Evolutionary conservation across 352 stramenopile species (phyloP).

Genomic region (Pythium grandisporangium): DNA sequence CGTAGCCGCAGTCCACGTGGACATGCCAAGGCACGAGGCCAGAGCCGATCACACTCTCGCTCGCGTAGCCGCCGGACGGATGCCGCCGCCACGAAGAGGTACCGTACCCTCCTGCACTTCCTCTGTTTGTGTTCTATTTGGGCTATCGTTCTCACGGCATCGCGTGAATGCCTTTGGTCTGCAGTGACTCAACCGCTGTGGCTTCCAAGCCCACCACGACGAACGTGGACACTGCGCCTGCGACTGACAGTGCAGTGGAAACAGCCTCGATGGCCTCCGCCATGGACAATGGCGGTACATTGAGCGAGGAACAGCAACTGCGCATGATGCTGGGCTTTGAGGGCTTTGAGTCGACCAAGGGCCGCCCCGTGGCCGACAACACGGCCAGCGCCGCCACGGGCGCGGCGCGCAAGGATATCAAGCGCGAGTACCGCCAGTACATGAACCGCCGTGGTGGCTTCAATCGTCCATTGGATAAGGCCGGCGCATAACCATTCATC

Average conservation of each 20-base stretch:
- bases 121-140: no score
- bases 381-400: constrained; percentile 66
- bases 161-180: no score
- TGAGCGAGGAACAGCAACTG: constrained; percentile 84
- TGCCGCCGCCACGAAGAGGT: no score
- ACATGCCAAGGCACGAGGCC: constrained; percentile 12
- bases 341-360: constrained; percentile 92
- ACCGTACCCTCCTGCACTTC: no score
- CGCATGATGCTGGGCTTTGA: constrained; percentile 77
- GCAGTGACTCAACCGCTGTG: no score
- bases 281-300: no score
- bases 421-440: constrained; percentile 95
- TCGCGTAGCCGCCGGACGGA: constrained; percentile 9
- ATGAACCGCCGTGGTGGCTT: constrained; percentile 97
- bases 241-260: not conserved
- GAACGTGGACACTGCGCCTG: not conserved
- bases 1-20: constrained; percentile 22
- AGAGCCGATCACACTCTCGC: constrained; percentile 7
- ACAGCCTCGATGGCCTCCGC: not conserved
- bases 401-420: constrained; percentile 82
- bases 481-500: no score
- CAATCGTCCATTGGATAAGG: constrained; percentile 91
- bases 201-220: not conserved
- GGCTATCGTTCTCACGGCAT: no score
- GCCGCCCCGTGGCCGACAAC: constrained; percentile 91